Base-by-base conservation (phyloP, 345 rosid genomes). In the Orychophragmus violaceus region DNA sequence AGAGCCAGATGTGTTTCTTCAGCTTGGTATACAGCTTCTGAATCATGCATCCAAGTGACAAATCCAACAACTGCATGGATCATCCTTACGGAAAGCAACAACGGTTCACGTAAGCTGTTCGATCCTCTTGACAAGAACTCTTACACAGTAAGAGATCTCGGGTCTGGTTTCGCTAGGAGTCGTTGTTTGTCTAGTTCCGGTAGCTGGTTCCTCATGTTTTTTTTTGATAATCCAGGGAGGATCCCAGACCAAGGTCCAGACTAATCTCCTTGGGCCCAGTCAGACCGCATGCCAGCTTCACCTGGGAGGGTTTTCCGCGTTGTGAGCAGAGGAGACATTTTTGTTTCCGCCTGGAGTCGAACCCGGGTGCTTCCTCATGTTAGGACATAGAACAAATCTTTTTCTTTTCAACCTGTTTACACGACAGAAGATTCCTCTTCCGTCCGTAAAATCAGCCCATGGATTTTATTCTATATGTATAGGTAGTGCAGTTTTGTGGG, bases 181-280 rank as follows among this genome's bases (percentile, higher is more conserved):
- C 14, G 17, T 39, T 39, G 44, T 14, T 39, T 62, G 56, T 29
- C 62, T 0, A 48, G 45, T 63, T 48, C 3, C 39, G 37, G 51
- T 62, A 45, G 19, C 25, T 62, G 66, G 66, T 62, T 44, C 6
- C 23, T 63, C n/a, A n/a, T n/a, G n/a, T n/a, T n/a, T n/a, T n/a
- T n/a, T n/a, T n/a, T n/a, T n/a, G n/a, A n/a, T n/a, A n/a, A n/a
- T n/a, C n/a, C n/a, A n/a, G n/a, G n/a, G n/a, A n/a, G n/a, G n/a
- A n/a, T n/a, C n/a, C n/a, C n/a, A n/a, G n/a, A n/a, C n/a, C n/a
- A n/a, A n/a, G n/a, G n/a, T n/a, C n/a, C n/a, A n/a, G n/a, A n/a
- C n/a, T n/a, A n/a, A n/a, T n/a, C n/a, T n/a, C n/a, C n/a, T n/a
- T n/a, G n/a, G n/a, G n/a, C n/a, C n/a, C n/a, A n/a, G n/a, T n/a